Evolutionary conservation across 2,329 filamentous ascomycete genomes (phyloP).

Genomic region (Arthrobotrys sphaeroides): DNA sequence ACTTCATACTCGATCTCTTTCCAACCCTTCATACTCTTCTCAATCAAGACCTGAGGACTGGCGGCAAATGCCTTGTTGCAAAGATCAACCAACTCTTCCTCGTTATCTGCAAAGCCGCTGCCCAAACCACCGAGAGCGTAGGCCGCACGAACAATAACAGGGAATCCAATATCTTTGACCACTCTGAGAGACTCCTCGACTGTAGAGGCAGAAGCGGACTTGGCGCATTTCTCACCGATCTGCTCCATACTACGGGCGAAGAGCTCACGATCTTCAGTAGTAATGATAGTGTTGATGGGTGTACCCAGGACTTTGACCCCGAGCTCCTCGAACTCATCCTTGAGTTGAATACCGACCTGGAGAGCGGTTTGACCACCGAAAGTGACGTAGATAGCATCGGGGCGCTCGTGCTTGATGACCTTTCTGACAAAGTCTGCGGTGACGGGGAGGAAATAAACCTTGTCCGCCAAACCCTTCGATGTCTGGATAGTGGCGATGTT

Average conservation of each 20-base stretch:
- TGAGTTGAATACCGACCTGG: slow-evolving; percentile 95
- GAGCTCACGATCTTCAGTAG: slow-evolving; percentile 95
- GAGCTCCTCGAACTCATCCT: slow-evolving; percentile 92
- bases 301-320: slow-evolving; percentile 96
- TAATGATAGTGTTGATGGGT: slow-evolving; percentile 97
- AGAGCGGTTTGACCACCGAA: slow-evolving; percentile 98
- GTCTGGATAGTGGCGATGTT: slow-evolving; percentile 99
- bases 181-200: slow-evolving; percentile 87
- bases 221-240: slow-evolving; percentile 96
- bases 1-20: slow-evolving; percentile 99
- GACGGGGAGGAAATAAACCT: slow-evolving; percentile 98
- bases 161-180: slow-evolving; percentile 91
- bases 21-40: slow-evolving; percentile 99
- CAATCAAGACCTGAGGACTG: slow-evolving; percentile 94
- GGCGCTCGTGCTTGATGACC: slow-evolving; percentile 92
- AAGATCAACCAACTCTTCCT: slow-evolving; percentile 81
- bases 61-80: slow-evolving; percentile 95
- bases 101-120: slow-evolving; percentile 92
- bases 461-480: slow-evolving; percentile 95
- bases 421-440: slow-evolving; percentile 97
- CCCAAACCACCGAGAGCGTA: slow-evolving; percentile 95
- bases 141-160: slow-evolving; percentile 94
- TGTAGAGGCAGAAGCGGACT: slow-evolving; percentile 90
- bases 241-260: slow-evolving; percentile 99
- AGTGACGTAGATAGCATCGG: slow-evolving; percentile 96